Conservation (phyloP, 2,329 filamentous ascomycete species). For the Penicillium verrucosum region DNA sequence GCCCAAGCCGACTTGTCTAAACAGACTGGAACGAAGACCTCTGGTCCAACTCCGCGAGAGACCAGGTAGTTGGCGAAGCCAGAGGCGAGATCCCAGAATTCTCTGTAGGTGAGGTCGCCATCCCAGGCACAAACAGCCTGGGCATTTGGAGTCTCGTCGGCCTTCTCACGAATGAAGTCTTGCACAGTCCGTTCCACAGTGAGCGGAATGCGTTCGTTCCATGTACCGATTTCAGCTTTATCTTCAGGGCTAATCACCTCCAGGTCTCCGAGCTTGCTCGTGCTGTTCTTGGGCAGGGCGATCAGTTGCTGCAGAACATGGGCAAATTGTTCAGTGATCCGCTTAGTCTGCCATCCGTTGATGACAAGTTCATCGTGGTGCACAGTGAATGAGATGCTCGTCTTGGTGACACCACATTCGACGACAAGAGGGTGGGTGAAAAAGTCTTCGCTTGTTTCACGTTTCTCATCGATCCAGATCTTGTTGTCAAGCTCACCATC, state of each 20-base stretch:
- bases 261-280: slow-evolving; percentile 26
- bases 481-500: slow-evolving; percentile 23
- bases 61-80: slow-evolving; percentile 31
- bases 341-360: slow-evolving; percentile 50
- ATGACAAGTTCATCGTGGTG: slow-evolving; percentile 65
- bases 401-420: slow-evolving; percentile 57
- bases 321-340: slow-evolving; percentile 53
- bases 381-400: slow-evolving; percentile 57
- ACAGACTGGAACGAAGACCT: slow-evolving; percentile 34
- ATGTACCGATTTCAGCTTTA: slow-evolving; percentile 30
- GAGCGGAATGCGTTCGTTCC: slow-evolving; percentile 30
- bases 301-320: slow-evolving; percentile 36
- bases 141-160: slow-evolving; percentile 25
- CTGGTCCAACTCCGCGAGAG: slow-evolving; percentile 33
- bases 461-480: slow-evolving; percentile 36
- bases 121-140: slow-evolving; percentile 38
- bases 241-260: slow-evolving; percentile 36
- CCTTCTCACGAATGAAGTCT: slow-evolving; percentile 31
- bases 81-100: slow-evolving; percentile 30
- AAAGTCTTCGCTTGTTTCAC: slow-evolving; percentile 57
- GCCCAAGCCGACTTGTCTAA: slow-evolving; percentile 37
- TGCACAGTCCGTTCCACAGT: slow-evolving; percentile 32
- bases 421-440: slow-evolving; percentile 62
- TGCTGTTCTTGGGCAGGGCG: slow-evolving; percentile 21
- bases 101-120: slow-evolving; percentile 32